Percentiles rank a stretch among this genome's conserved stretches.
Evolutionary conservation across 306 rosid genomes (phyloP).

Genomic region (Medicago truncatula): MtrunA17r5.0-ANR NC_053045.1:52873001-52873500

Average conservation of each 20-base stretch:
- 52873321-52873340: constrained; percentile 75
- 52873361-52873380: constrained; percentile 91
- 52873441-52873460: background rate
- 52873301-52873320: constrained; percentile 75
- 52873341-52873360: constrained; percentile 88
- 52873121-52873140: constrained; percentile 93
- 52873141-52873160: constrained; percentile 90
- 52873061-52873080: background rate
- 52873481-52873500: background rate
- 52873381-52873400: constrained; percentile 76
- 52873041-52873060: too few relatives aligned
- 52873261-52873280: constrained; percentile 84
- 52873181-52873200: constrained; percentile 70
- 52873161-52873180: constrained; percentile 76
- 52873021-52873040: too few relatives aligned
- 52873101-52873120: constrained; percentile 39
- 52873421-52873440: constrained; percentile 19
- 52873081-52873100: background rate
- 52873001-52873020: too few relatives aligned
- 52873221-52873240: constrained; percentile 72
- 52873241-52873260: constrained; percentile 94
- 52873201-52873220: constrained; percentile 66
- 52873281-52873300: constrained; percentile 74
- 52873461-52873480: background rate
- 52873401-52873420: constrained; percentile 54